Conservation (phyloP, 257 asterid genomes). For the Rauvolfia tetraphylla region DNA sequence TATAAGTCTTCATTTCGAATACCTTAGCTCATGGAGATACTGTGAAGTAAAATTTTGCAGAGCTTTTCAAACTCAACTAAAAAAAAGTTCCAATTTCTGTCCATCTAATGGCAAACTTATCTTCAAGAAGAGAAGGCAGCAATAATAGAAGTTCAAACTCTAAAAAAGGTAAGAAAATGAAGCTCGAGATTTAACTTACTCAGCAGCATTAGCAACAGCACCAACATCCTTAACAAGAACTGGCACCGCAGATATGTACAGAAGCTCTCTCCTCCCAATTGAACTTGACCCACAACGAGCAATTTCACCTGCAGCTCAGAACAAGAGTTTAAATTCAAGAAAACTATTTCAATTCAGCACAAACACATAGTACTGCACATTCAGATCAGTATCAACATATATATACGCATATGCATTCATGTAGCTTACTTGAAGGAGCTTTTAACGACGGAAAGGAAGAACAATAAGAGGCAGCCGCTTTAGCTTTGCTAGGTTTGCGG, state of each 20-base stretch:
- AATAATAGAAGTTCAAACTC: neutral
- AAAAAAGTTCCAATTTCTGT: neutral
- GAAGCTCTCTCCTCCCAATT: conserved; percentile 56
- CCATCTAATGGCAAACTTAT: neutral
- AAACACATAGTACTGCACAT: neutral
- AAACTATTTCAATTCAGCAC: neutral
- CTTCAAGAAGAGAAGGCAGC: too few species aligned
- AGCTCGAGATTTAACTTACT: conserved; percentile 33
- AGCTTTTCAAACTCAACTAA: neutral
- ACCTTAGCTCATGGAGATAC: neutral
- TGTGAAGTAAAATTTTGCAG: neutral
- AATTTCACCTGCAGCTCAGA: conserved; percentile 21
- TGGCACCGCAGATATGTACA: conserved; percentile 47
- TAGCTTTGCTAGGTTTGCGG: conserved; percentile 26
- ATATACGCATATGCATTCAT: neutral
- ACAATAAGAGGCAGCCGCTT: conserved; percentile 25
- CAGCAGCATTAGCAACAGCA: conserved; percentile 32
- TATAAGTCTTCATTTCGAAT: neutral
- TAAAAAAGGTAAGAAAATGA: neutral
- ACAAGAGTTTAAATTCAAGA: conserved; percentile 7
- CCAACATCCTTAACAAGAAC: conserved; percentile 41
- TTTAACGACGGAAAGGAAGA: conserved; percentile 27
- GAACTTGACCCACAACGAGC: conserved; percentile 3
- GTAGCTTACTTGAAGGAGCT: neutral
- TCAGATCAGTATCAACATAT: neutral